phyloP scores from a whole-genome alignment of 768 basidiomycete species.

The Chiua virens region DNA sequence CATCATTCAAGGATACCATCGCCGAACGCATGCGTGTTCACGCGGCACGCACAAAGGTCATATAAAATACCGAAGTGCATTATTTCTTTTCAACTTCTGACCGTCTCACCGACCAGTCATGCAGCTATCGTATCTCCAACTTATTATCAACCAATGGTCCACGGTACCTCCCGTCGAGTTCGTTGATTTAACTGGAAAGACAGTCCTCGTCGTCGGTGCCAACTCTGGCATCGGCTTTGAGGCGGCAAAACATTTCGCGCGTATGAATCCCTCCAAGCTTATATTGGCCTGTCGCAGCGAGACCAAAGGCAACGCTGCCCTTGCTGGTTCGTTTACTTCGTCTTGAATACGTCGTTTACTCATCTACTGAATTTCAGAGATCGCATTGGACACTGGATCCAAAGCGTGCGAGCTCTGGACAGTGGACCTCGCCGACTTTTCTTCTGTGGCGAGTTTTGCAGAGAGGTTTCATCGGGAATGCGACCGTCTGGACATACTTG shows the following conservation, averaged over 20 bases:
- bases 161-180: conserved; percentile 14
- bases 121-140: conserved; percentile 8
- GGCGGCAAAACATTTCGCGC: conserved; percentile 29
- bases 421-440: conserved; percentile 17
- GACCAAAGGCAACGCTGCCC: conserved; percentile 21
- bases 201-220: conserved; percentile 32
- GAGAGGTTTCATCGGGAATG: conserved; percentile 6
- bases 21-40: no score
- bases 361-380: conserved; percentile 10
- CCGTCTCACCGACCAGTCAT: neutral
- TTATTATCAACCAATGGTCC: conserved; percentile 19
- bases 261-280: conserved; percentile 30
- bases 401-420: conserved; percentile 29
- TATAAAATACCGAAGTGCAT: no score
- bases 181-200: conserved; percentile 29
- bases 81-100: no score
- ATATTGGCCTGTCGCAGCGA: conserved; percentile 30
- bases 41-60: no score
- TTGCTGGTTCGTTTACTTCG: conserved; percentile 14
- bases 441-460: conserved; percentile 12
- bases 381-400: conserved; percentile 28
- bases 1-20: no score
- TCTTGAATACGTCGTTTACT: neutral
- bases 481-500: conserved; percentile 31
- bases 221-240: conserved; percentile 36